Evolutionary conservation across 768 basidiomycete species (phyloP), one percentile per base, ranked within the genome.

Genomic region (Flagelloscypha sp.): DNA sequence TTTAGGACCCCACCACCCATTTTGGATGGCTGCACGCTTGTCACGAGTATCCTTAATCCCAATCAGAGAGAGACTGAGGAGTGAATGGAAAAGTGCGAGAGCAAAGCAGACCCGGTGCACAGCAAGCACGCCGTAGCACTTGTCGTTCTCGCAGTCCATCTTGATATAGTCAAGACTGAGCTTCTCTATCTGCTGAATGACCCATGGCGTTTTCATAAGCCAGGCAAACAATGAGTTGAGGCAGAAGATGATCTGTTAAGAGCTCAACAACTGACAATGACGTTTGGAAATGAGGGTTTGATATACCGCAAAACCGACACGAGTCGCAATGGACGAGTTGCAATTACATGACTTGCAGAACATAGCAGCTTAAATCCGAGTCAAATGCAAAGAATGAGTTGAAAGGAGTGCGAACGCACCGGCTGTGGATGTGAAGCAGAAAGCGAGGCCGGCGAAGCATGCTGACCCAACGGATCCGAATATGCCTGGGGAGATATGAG

Each of bases 1-100:
- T 55, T 99, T 99, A 2, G 92, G 94, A 16, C 95, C 95, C 95
- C 95, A 99, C 92, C 92, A 99, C 87, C 94, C 95, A 58, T 99
- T 99, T 66, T 99, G 95, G 38, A 99, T 78, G 12, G 90, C 84
- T 1, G 94, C 88, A 7, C 95, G 78, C 58, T 90, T 95, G 45
- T 92, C 83, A 38, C 79, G 76, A 6, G 95, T 98, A 49, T 93
- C 84, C 49, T 76, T 72, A 4, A 99, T 83, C 16, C 90, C 90
- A 38, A 95, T 70, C 24, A 99, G 74, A 20, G 79, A 66, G 1
- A 79, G 52, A 38, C 87, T 79, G 32, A 98, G 65, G 30, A 97
- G 65, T 36, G 80, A 63, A 55, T 99, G 94, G 59, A 97, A 84
- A 16, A 98, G 63, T 6, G 84, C 70, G 8, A 99, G 69, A 1